phyloP scores from a whole-genome alignment of 495 filamentous ascomycete genomes.

The Penicillium goetzii region DNA sequence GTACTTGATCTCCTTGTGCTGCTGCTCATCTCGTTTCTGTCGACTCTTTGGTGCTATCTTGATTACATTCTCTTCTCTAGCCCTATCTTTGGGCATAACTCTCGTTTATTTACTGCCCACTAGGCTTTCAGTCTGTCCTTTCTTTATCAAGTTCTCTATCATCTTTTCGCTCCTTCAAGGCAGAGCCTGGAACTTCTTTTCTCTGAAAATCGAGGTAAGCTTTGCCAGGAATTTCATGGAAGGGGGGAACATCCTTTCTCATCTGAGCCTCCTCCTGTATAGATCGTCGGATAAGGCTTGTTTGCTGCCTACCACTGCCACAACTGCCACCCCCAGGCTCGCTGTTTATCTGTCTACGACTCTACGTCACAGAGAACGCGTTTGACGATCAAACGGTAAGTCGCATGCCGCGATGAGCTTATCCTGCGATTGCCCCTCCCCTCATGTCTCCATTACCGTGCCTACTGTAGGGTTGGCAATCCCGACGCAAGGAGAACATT shows the following conservation, averaged over 20 bases:
- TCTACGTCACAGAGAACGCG: constrained; percentile 31
- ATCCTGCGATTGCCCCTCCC: constrained; percentile 4
- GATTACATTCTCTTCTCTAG: constrained; percentile 12
- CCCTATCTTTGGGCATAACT: constrained; percentile 26
- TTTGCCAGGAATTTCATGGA: not conserved
- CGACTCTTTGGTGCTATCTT: not conserved
- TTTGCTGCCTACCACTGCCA: constrained; percentile 3
- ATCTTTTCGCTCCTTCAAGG: constrained; percentile 11
- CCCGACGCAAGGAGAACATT: constrained; percentile 33
- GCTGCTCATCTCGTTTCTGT: constrained; percentile 12
- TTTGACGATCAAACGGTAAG: constrained; percentile 27
- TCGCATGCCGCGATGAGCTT: constrained; percentile 20
- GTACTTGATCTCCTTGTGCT: constrained; percentile 30
- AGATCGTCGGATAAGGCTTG: constrained; percentile 15
- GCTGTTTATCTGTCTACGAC: constrained; percentile 30
- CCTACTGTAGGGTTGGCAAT: constrained; percentile 18
- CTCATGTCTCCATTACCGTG: constrained; percentile 2
- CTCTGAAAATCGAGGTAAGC: constrained; percentile 4
- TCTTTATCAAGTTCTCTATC: not conserved
- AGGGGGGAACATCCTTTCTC: not conserved
- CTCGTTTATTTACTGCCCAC: constrained; percentile 18
- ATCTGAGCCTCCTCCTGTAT: constrained; percentile 3
- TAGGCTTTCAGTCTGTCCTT: constrained; percentile 13
- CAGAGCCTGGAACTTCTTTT: not conserved
- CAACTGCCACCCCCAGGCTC: constrained; percentile 8